Percentiles rank a stretch among this genome's conserved stretches.
These are phyloP conservation scores for Neofusicoccum parvum DNA, from an alignment of 2,329 filamentous ascomycete genomes.

Conservation along the genomic window DNA sequence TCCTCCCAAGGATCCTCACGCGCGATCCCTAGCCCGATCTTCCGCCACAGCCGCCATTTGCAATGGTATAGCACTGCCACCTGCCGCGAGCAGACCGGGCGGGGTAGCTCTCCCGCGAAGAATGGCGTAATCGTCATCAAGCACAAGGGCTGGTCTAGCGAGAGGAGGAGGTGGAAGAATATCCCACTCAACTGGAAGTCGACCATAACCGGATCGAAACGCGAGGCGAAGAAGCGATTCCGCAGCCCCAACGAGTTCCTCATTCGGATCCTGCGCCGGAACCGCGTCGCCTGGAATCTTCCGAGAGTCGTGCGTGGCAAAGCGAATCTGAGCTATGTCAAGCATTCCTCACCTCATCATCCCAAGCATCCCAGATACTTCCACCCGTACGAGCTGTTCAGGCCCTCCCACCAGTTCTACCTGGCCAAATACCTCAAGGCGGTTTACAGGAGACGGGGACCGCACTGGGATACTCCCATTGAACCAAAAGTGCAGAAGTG, in stretches of 20 bases:
- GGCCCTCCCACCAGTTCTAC: slow-evolving; percentile 3
- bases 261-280: background rate
- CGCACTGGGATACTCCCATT: background rate
- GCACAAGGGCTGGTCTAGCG: background rate
- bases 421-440: background rate
- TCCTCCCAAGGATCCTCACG: background rate
- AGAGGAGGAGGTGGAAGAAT: background rate
- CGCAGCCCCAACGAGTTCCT: background rate
- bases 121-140: background rate
- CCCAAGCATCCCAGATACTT: background rate
- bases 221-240: background rate
- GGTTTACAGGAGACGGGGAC: background rate
- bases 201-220: background rate
- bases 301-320: background rate
- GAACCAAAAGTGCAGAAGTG: background rate
- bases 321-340: slow-evolving; percentile 12
- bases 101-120: background rate
- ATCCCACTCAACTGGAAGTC: background rate
- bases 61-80: background rate
- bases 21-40: background rate
- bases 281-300: background rate
- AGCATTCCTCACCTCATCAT: background rate
- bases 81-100: too few species aligned
- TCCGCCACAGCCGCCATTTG: background rate
- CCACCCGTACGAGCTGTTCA: background rate